Evolutionary conservation across 2,329 filamentous ascomycete genomes (phyloP).

Genomic region (Microdochium paspali): DNA sequence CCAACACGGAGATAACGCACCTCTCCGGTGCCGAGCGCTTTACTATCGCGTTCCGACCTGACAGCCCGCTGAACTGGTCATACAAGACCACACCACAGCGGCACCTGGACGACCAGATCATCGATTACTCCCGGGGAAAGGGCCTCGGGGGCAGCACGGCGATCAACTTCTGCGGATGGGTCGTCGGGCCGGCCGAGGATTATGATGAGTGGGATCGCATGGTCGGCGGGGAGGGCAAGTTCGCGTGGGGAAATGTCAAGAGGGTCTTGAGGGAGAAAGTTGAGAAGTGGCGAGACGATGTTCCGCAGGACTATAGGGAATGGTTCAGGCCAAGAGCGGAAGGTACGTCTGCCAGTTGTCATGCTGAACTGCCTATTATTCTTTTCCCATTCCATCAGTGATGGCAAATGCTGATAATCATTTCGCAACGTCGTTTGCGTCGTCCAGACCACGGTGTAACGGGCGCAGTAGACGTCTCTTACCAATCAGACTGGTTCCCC

Average conservation of each 20-base stretch:
- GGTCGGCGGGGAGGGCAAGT: constrained; percentile 36
- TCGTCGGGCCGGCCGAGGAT: constrained; percentile 38
- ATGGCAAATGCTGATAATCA: too few species aligned
- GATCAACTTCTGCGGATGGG: constrained; percentile 33
- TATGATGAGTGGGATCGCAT: constrained; percentile 38
- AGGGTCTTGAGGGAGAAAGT: constrained; percentile 29
- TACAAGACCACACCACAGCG: constrained; percentile 28
- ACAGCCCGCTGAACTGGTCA: constrained; percentile 31
- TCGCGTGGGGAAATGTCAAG: constrained; percentile 26
- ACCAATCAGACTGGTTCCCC: constrained; percentile 8
- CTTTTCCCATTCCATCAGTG: too few species aligned
- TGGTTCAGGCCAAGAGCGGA: constrained; percentile 20
- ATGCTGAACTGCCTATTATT: not conserved
- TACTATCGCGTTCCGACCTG: constrained; percentile 27
- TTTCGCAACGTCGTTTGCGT: too few species aligned
- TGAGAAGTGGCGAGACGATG: constrained; percentile 32
- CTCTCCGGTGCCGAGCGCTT: constrained; percentile 30
- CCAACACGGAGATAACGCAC: constrained; percentile 23
- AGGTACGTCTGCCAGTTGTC: constrained; percentile 6
- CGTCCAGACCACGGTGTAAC: constrained; percentile 10
- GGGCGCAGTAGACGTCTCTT: constrained; percentile 11
- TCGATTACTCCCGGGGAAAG: constrained; percentile 29
- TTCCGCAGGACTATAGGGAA: constrained; percentile 18
- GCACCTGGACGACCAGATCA: constrained; percentile 14
- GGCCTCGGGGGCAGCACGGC: constrained; percentile 28